These are phyloP conservation scores for Globisporangium abappressorium DNA, from an alignment of 352 stramenopile species.

Conservation along the genomic window DNA sequence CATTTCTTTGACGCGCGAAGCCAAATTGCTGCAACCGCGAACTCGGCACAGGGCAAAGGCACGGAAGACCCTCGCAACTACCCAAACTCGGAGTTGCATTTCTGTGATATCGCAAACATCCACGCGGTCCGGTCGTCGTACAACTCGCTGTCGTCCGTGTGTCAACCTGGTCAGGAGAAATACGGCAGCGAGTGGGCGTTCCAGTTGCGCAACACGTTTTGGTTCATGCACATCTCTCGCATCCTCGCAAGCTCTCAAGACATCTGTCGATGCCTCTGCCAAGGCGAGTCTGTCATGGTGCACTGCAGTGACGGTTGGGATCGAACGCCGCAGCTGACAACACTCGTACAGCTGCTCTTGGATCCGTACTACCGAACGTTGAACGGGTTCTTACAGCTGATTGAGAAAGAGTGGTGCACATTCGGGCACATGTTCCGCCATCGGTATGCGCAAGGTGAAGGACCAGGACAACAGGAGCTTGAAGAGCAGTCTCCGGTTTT, in stretches of 20 bases:
- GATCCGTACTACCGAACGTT: slow-evolving; percentile 98
- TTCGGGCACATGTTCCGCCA: slow-evolving; percentile 99
- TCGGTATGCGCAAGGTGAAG: slow-evolving; percentile 95
- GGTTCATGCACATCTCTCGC: slow-evolving; percentile 95
- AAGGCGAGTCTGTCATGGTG: slow-evolving; percentile 95
- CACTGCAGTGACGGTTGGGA: slow-evolving; percentile 99
- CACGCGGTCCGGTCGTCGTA: slow-evolving; percentile 94
- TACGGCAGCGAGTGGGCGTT: slow-evolving; percentile 77
- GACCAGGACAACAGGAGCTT: slow-evolving; percentile 90
- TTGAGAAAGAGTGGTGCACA: slow-evolving; percentile 99
- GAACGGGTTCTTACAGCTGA: slow-evolving; percentile 92
- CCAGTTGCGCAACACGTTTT: slow-evolving; percentile 95
- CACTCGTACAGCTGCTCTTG: slow-evolving; percentile 95
- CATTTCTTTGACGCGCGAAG: slow-evolving; percentile 85
- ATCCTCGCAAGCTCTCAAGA: slow-evolving; percentile 94
- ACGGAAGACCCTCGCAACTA: slow-evolving; percentile 95
- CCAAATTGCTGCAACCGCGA: slow-evolving; percentile 83
- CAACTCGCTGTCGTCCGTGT: slow-evolving; percentile 69
- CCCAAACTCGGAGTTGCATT: slow-evolving; percentile 93
- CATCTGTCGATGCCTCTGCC: slow-evolving; percentile 92
- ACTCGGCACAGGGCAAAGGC: slow-evolving; percentile 84
- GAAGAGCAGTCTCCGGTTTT: slow-evolving; percentile 98
- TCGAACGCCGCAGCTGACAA: slow-evolving; percentile 95
- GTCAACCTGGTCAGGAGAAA: slow-evolving; percentile 74
- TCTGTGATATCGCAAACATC: slow-evolving; percentile 99